A percentile compares a stretch with the other conserved stretches of the same genome.
phyloP scores from a whole-genome alignment of 768 basidiomycete genomes.

The Dentipellis fragilis region DNA sequence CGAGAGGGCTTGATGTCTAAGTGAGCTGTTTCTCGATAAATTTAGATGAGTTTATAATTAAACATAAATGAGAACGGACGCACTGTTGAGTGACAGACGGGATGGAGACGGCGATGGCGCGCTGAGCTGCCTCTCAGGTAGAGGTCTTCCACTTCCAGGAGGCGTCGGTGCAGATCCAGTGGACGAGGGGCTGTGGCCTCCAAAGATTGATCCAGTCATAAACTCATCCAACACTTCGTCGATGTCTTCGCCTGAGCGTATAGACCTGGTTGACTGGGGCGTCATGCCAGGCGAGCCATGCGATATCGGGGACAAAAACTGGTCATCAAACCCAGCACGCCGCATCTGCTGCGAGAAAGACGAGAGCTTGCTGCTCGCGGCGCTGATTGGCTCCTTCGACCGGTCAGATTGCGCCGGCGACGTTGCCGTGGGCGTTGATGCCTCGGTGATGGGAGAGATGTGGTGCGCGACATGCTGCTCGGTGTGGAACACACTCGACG shows the following conservation, averaged over 20 bases:
- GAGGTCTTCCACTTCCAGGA: neutral
- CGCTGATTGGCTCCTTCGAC: conserved; percentile 4
- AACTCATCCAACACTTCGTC: neutral
- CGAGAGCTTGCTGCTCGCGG: neutral
- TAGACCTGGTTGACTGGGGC: neutral
- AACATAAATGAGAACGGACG: neutral
- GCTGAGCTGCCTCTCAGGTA: neutral
- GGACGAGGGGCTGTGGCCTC: neutral
- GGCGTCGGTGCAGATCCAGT: neutral
- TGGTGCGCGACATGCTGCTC: neutral
- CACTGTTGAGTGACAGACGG: neutral
- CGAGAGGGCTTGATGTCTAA: neutral
- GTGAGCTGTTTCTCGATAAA: neutral
- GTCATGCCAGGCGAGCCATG: neutral
- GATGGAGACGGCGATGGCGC: neutral
- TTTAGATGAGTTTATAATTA: neutral
- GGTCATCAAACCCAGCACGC: neutral
- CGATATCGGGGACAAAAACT: conserved; percentile 2
- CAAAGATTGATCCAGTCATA: neutral
- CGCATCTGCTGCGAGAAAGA: neutral
- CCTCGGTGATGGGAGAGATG: conserved; percentile 2
- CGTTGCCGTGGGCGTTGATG: neutral
- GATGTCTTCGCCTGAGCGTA: neutral
- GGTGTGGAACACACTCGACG: neutral
- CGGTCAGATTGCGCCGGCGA: conserved; percentile 6